Evolutionary conservation across 768 basidiomycete species (phyloP).

Genomic region (Tricholoma hemisulphureum): DNA sequence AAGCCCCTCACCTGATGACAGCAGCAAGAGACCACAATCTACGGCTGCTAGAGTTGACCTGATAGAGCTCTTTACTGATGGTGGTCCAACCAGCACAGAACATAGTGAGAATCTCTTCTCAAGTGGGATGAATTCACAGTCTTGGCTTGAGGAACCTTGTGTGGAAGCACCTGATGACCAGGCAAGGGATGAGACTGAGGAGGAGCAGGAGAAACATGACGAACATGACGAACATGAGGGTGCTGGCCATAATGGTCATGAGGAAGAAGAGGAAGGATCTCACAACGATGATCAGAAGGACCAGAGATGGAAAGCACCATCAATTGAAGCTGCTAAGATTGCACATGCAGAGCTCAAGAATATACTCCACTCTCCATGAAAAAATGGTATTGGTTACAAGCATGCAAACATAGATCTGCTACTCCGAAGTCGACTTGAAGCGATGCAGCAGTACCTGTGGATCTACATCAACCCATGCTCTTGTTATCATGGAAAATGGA

Average conservation of each 20-base stretch:
- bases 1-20: background rate
- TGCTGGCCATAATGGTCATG: background rate
- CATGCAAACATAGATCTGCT: constrained; percentile 3
- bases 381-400: constrained; percentile 2
- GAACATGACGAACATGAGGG: too few relatives aligned
- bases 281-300: background rate
- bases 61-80: too few relatives aligned
- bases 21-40: background rate
- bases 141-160: too few relatives aligned
- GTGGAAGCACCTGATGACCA: too few relatives aligned
- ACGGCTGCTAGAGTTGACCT: too few relatives aligned
- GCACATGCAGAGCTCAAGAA: background rate
- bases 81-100: too few relatives aligned
- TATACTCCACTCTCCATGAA: background rate
- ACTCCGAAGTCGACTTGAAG: background rate
- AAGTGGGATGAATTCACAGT: too few relatives aligned
- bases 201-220: too few relatives aligned
- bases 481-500: background rate
- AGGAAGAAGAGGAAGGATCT: too few relatives aligned
- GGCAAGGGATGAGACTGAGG: too few relatives aligned
- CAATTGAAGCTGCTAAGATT: background rate
- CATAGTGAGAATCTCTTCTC: too few relatives aligned
- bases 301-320: background rate
- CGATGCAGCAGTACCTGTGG: background rate
- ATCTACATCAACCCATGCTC: background rate